Percentiles rank a stretch among this genome's conserved stretches.
Conservation (phyloP, 768 basidiomycete genomes). For the Sistotremastrum niveocremeum region DNA sequence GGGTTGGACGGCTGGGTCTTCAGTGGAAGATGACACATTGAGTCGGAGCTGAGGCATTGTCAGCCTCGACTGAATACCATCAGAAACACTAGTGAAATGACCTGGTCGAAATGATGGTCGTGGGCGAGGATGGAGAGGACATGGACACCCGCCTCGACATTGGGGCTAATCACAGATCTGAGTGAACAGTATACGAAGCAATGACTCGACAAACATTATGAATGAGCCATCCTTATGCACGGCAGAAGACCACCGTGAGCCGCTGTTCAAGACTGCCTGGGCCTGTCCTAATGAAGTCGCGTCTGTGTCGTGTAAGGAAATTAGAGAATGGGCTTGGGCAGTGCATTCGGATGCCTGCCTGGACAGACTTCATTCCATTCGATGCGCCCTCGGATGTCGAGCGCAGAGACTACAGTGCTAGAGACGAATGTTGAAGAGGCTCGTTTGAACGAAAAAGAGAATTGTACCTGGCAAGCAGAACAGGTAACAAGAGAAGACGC, state of each 20-base stretch:
- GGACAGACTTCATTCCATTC: slow-evolving; percentile 62
- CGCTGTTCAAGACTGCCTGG: slow-evolving; percentile 48
- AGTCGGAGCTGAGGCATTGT: slow-evolving; percentile 42
- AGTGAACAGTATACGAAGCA: neutral
- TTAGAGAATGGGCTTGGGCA: slow-evolving; percentile 4
- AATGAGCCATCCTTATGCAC: slow-evolving; percentile 49
- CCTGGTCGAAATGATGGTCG: slow-evolving; percentile 61
- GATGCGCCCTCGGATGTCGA: slow-evolving; percentile 49
- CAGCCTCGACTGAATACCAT: slow-evolving; percentile 3
- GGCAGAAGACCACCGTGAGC: slow-evolving; percentile 31
- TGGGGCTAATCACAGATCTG: slow-evolving; percentile 31
- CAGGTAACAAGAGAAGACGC: too few species aligned
- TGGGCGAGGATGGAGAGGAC: slow-evolving; percentile 54
- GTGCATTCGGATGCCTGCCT: slow-evolving; percentile 22
- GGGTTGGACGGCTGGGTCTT: slow-evolving; percentile 38
- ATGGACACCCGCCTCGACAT: slow-evolving; percentile 57
- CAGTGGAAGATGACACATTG: slow-evolving; percentile 35
- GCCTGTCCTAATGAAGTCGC: slow-evolving; percentile 35
- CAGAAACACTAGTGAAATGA: slow-evolving; percentile 14
- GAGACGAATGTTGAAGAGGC: too few species aligned
- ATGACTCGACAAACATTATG: slow-evolving; percentile 37
- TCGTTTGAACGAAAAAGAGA: too few species aligned
- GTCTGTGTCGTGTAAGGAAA: slow-evolving; percentile 7
- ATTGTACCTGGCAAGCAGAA: too few species aligned
- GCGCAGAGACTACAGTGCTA: slow-evolving; percentile 14